Evolutionary conservation across 805 yeast species (phyloP), one percentile per base, ranked within the genome.

Genomic region (Schizosaccharomyces cryophilus): DNA sequence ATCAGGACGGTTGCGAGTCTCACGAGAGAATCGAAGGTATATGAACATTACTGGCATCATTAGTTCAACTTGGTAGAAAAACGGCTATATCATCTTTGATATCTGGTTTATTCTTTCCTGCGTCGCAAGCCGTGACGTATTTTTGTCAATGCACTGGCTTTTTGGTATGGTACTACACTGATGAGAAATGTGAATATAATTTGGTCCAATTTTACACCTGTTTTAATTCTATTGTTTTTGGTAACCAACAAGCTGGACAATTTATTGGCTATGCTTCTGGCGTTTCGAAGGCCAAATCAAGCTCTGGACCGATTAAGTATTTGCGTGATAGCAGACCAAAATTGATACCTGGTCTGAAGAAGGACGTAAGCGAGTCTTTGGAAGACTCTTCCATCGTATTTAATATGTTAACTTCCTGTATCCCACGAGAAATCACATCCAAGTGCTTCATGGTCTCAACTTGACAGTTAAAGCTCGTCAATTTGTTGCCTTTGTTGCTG

Each of bases 401-500:
- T 66, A 62, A 72, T 7, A 71, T 56, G 67, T 69, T 13, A 62
- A 63, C 24, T 69, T 69, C 62, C 61, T 66, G n/a, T 69, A 69
- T 61, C 72, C 72, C 2, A 66, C 72, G 3, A 64, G 71, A 4
- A 64, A 65, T 6, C 65, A 68, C 15, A 67, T 67, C 15, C 64
- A 67, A n/a, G 68, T 69, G 21, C 63, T 69, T 11, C 62, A 61
- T 2, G 68, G 69, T 51, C 61, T 69, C 26, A 63, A 64, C 59
- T 61, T 69, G 24, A 48, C 56, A 2, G 63, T 69, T 79, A 87
- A 88, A 13, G 84, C 89, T 5, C 95, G 95, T 6, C 72, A 81
- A 66, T 86, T 84, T 66, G 89, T 87, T 42, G 96, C 95, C 7
- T 79, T 87, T 66, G 95, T 87, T 21, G 96, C 95, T 1, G 83